Percentiles rank a stretch among this genome's conserved stretches.
Conservation (phyloP, 192 early-diverging fungal genomes). For the Coemansia sp. region DNA sequence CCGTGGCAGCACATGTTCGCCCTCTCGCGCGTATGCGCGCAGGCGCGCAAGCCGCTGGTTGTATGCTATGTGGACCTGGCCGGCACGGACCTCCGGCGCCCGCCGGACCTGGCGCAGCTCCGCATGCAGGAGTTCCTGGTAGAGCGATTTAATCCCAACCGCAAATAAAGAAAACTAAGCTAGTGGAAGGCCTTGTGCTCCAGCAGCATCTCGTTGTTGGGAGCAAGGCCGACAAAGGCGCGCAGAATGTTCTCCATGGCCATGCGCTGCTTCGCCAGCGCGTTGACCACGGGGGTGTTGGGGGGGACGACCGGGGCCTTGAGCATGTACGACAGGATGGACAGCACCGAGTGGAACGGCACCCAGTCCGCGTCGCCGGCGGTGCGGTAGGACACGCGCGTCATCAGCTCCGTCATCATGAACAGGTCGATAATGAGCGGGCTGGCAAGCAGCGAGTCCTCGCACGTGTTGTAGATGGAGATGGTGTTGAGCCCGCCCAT, state of each 20-base stretch:
- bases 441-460: slow-evolving; percentile 96
- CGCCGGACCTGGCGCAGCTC: slow-evolving; percentile 25
- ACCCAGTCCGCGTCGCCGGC: slow-evolving; percentile 56
- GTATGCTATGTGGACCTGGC: slow-evolving; percentile 36
- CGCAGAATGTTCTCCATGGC: slow-evolving; percentile 98
- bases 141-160: slow-evolving; percentile 44
- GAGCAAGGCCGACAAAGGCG: slow-evolving; percentile 91
- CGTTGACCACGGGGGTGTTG: slow-evolving; percentile 95
- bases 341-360: slow-evolving; percentile 93
- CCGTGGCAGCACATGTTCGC: slow-evolving; percentile 47
- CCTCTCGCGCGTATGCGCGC: slow-evolving; percentile 30
- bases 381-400: slow-evolving; percentile 84
- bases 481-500: slow-evolving; percentile 98
- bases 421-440: slow-evolving; percentile 96
- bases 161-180: slow-evolving; percentile 8
- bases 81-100: not conserved
- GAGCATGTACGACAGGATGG: slow-evolving; percentile 92
- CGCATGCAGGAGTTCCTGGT: slow-evolving; percentile 30
- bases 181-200: slow-evolving; percentile 77
- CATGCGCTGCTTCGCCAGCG: slow-evolving; percentile 89
- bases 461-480: slow-evolving; percentile 98
- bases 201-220: slow-evolving; percentile 96
- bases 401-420: slow-evolving; percentile 95
- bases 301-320: slow-evolving; percentile 95
- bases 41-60: slow-evolving; percentile 40